Evolutionary conservation across 495 filamentous ascomycete species (phyloP).

Genomic region (Talaromyces stipitatus): DNA sequence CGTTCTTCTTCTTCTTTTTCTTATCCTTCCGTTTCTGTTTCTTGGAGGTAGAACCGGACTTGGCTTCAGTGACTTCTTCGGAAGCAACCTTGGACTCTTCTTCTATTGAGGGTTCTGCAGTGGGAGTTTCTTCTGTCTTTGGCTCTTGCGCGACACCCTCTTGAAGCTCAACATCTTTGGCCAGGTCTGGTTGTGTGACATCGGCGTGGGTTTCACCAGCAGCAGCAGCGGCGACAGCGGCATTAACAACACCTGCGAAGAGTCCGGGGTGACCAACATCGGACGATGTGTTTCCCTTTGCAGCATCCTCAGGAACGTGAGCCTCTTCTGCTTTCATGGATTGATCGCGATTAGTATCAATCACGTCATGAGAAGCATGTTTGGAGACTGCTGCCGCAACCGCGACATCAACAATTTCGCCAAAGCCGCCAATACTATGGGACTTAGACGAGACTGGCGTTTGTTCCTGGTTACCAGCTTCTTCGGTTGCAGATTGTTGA

Average conservation of each 20-base stretch:
- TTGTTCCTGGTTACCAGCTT: background rate
- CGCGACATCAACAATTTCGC: constrained; percentile 20
- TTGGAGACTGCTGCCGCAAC: constrained; percentile 9
- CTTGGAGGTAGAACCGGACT: constrained; percentile 13
- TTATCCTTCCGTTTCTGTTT: constrained; percentile 29
- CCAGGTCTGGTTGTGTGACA: background rate
- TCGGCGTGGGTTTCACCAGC: background rate
- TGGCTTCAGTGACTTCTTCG: constrained; percentile 4
- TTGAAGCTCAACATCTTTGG: constrained; percentile 10
- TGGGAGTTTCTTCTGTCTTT: background rate
- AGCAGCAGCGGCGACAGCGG: constrained; percentile 9
- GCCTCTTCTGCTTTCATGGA: background rate
- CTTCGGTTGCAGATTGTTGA: background rate
- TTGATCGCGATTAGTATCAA: background rate
- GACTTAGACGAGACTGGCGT: background rate
- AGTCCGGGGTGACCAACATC: background rate
- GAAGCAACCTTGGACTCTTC: background rate
- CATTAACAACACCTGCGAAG: constrained; percentile 20
- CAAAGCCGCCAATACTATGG: constrained; percentile 7
- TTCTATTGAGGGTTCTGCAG: background rate
- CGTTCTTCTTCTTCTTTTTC: constrained; percentile 27
- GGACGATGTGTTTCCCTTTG: background rate
- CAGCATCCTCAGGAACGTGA: background rate
- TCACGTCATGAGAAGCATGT: background rate
- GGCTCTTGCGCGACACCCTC: background rate